Evolutionary conservation across 805 yeast species (phyloP), one percentile per base, ranked within the genome.

Genomic region (Saccharomycopsis synnaedendra): DNA sequence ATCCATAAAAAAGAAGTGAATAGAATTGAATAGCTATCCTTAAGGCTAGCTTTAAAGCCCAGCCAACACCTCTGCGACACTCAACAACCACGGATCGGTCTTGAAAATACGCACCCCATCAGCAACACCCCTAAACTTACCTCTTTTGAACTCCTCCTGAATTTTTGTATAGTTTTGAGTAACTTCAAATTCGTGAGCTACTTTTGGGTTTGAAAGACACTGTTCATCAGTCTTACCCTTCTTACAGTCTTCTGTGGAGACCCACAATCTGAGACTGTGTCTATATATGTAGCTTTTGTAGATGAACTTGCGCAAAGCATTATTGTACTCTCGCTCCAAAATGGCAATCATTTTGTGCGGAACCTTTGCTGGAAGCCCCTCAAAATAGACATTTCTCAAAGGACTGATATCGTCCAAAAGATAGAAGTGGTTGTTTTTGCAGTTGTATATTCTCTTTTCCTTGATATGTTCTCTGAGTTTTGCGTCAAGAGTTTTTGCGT

Each of bases 401-500:
- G 85, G 84, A 4, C 72, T 65, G 10, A 82, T 47, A 49, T 76
- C 78, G 0, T 68, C 63, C 43, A 68, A 57, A 0, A 61, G 54
- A 44, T 68, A 67, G 52, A 75, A 77, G 62, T 82, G 89, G 47
- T 70, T 65, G 60, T 81, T 79, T 51, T 83, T 67, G 58, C 88
- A 81, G 42, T 72, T 69, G 55, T 69, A 75, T 4, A 71, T 37
- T 3, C 57, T 47, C n/a, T 62, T 38, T 33, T 58, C 58, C 35
- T 56, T 54, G 45, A 63, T 63, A 31, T 63, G 49, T 10, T 57
- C 59, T 49, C 67, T 58, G 59, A 75, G 55, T 5, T 55, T 53
- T 1, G 56, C 55, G 6, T 58, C 55, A 44, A 58, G 46, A 4
- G 48, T 42, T 5, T 51, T 19, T 3, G 27, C 32, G 40, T 49